A percentile compares a stretch with the other conserved stretches of the same genome.
These are phyloP conservation scores for Lactifluus piperatus DNA, from an alignment of 768 basidiomycete species.

Conservation along the genomic window DNA sequence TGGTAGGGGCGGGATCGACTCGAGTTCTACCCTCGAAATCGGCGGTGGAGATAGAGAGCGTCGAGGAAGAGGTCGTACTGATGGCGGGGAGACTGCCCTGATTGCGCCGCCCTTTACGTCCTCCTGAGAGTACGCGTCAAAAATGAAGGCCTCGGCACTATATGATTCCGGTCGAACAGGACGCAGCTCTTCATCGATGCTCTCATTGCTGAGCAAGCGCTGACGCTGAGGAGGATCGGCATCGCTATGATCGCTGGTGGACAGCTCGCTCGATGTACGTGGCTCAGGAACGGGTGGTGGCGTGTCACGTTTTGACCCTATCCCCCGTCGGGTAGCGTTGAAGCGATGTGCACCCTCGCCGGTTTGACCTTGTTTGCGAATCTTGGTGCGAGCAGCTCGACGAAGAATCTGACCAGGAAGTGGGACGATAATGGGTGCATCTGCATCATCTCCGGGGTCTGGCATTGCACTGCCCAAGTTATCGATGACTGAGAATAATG, in stretches of 20 bases:
- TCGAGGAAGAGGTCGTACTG: conserved; percentile 3
- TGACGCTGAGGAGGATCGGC: conserved; percentile 32
- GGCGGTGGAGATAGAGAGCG: conserved; percentile 11
- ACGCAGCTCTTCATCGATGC: conserved; percentile 26
- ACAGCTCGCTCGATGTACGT: conserved; percentile 62
- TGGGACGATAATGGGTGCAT: conserved; percentile 86
- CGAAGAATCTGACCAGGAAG: conserved; percentile 85
- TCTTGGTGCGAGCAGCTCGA: conserved; percentile 89
- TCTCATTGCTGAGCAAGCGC: conserved; percentile 40
- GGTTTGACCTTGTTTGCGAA: conserved; percentile 72
- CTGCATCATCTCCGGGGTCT: conserved; percentile 69
- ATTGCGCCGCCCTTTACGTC: conserved; percentile 33
- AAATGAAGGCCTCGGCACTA: conserved; percentile 74
- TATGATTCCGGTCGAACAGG: conserved; percentile 56
- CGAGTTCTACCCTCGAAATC: not conserved
- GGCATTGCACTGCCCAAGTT: conserved; percentile 53
- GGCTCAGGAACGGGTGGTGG: conserved; percentile 19
- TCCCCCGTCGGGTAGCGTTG: conserved; percentile 37
- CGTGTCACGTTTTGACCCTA: conserved; percentile 22
- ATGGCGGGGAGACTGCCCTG: conserved; percentile 1
- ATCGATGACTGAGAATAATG: conserved; percentile 43
- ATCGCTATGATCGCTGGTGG: conserved; percentile 33
- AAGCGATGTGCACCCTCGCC: conserved; percentile 86
- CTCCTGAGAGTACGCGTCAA: conserved; percentile 71
- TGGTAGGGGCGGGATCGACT: not conserved